Percentiles rank a stretch among this genome's conserved stretches.
Evolutionary conservation across 2,329 filamentous ascomycete genomes (phyloP).

Genomic region (Penicillium polonicum): DNA sequence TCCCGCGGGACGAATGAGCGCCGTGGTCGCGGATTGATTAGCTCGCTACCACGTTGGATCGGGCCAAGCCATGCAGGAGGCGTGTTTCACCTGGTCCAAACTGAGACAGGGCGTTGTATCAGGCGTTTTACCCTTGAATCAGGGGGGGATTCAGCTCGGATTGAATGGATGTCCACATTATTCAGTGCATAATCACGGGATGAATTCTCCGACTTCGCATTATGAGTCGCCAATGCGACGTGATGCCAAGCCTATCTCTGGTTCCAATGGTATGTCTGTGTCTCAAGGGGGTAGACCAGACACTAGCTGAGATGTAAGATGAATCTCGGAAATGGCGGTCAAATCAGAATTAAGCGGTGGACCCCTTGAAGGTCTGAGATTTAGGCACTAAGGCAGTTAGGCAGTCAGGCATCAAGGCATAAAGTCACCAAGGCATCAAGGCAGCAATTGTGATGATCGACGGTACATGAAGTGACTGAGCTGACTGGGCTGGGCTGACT

Average conservation of each 20-base stretch:
- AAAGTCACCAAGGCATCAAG: background rate
- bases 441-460: background rate
- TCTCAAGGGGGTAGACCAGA: background rate
- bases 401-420: background rate
- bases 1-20: slow-evolving; percentile 24
- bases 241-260: slow-evolving; percentile 3
- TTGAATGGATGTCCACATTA: background rate
- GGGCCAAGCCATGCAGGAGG: slow-evolving; percentile 8
- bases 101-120: slow-evolving; percentile 2
- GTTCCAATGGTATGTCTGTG: background rate
- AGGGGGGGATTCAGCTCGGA: background rate
- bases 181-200: background rate
- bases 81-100: slow-evolving; percentile 10
- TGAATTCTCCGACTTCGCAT: background rate
- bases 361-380: background rate
- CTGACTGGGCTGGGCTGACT: background rate
- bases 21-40: slow-evolving; percentile 22
- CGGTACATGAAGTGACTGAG: slow-evolving; percentile 2
- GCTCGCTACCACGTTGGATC: slow-evolving; percentile 17
- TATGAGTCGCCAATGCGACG: background rate
- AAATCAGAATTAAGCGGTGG: background rate
- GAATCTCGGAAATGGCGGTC: background rate
- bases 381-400: background rate
- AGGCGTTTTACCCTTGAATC: background rate
- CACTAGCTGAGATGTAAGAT: background rate